Percentiles rank a stretch among this genome's conserved stretches.
These are phyloP conservation scores for Madurella fahalii DNA, from an alignment of 2,329 filamentous ascomycete species.

Conservation along the genomic window DNA sequence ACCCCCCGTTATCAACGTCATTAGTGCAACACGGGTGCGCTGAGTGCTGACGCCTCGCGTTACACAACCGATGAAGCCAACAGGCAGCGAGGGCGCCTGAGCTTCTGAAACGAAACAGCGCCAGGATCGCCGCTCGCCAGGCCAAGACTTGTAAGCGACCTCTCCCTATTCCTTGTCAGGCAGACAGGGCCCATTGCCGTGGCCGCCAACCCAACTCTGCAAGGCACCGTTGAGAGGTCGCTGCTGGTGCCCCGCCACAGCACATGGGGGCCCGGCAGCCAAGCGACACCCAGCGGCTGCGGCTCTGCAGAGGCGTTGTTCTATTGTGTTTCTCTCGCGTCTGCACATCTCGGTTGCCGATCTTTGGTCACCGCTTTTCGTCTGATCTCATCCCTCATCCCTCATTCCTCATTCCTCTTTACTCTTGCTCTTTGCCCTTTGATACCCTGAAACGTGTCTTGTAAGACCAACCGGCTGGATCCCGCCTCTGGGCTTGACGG, in stretches of 20 bases:
- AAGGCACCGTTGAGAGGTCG: no score
- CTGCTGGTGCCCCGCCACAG: no score
- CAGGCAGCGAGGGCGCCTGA: background rate
- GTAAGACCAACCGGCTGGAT: no score
- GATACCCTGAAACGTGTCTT: no score
- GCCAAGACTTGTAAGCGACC: slow-evolving; percentile 4
- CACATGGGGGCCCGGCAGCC: background rate
- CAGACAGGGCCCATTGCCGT: background rate
- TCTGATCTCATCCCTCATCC: background rate
- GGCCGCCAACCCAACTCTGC: background rate
- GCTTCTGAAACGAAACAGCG: slow-evolving; percentile 23
- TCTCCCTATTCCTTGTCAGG: background rate
- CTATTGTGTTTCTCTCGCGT: background rate
- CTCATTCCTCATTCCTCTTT: no score
- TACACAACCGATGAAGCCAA: slow-evolving; percentile 6
- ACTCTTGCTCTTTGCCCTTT: no score
- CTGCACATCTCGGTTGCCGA: background rate
- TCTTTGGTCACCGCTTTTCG: background rate
- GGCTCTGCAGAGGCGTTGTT: background rate
- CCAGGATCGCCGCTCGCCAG: slow-evolving; percentile 2
- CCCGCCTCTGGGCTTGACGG: no score
- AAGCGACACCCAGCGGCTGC: background rate
- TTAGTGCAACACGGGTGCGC: background rate
- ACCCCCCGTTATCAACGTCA: no score
- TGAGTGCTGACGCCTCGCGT: background rate